Conservation (phyloP, 306 rosid genomes). For the Vachellia collinsii region DNA sequence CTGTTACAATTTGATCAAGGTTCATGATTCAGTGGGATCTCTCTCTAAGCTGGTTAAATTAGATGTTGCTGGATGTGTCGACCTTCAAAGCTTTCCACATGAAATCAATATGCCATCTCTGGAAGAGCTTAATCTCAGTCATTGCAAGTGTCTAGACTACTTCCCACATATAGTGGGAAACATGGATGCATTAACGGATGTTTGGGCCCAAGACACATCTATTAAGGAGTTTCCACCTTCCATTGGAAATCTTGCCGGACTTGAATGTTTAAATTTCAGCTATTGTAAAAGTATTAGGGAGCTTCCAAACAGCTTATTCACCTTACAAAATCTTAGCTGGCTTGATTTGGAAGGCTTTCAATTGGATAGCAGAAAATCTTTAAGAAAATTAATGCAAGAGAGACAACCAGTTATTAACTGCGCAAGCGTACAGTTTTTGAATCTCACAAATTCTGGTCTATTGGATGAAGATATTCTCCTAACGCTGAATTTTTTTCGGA, state of each 20-base stretch:
- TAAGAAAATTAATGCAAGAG: neutral
- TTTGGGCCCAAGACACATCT: neutral
- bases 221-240: slow-evolving; percentile 28
- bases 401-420: neutral
- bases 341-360: neutral
- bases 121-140: neutral
- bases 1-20: neutral
- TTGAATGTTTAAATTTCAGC: neutral
- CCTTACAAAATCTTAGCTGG: neutral
- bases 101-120: slow-evolving; percentile 22
- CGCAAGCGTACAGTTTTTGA: neutral
- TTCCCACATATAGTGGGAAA: slow-evolving; percentile 17
- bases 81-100: neutral
- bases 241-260: slow-evolving; percentile 15
- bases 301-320: neutral
- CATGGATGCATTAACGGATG: slow-evolving; percentile 5
- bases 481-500: neutral
- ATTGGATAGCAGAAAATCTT: neutral
- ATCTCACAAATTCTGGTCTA: neutral
- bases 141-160: neutral
- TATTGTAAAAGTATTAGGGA: too few species aligned
- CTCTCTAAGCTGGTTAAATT: neutral
- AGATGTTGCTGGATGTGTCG: neutral
- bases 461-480: neutral
- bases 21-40: neutral